Evolutionary conservation across 768 basidiomycete species (phyloP), one percentile per base, ranked within the genome.

Genomic region (Leccinum fibrillosum): DNA sequence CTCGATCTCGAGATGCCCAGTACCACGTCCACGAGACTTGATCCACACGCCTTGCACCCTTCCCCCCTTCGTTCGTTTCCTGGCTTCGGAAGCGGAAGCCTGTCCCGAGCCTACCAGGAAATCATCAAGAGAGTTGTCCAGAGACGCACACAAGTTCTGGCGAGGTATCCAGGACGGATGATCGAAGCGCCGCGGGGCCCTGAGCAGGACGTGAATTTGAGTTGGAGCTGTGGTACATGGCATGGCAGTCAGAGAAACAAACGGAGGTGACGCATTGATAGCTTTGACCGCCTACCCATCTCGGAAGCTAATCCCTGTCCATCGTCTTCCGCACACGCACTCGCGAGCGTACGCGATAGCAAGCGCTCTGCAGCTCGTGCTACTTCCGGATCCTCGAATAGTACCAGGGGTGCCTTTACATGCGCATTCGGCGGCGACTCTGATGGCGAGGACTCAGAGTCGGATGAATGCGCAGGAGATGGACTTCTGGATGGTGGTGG

Each of bases 141-240:
- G 63, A 3, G 76, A 66, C 11, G 68, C 47, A 34, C 72, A 71
- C 19, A 76, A 57, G 55, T 76, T 78, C 66, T 81, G 81, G 7
- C 77, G 74, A 4, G 80, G 80, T 34, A 74, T 65, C 80, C 81
- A 82, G 7, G 74, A 70, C 3, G 80, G 76, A 55, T 82, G 80
- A 8, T 64, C 60, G 62, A 82, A 81, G 13, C 79, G 71, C 5
- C 81, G 71, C 1, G 80, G 80, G 0, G 80, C 80, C 48, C 77
- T 77, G 21, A 82, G 72, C 11, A 79, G 67, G 49, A 82, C 62
- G 28, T 82, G 80, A 1, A 73, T 79, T 44, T 80, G 79, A 0
- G 81, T 81, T 8, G 81, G 75, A 9, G 75, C 80, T 81, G 39
- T 42, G n/a, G 10, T 10, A 11, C 17, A 17, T 39, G 23, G 10